Evolutionary conservation across 345 rosid species (phyloP).

Genomic region (Acer campestre): DNA sequence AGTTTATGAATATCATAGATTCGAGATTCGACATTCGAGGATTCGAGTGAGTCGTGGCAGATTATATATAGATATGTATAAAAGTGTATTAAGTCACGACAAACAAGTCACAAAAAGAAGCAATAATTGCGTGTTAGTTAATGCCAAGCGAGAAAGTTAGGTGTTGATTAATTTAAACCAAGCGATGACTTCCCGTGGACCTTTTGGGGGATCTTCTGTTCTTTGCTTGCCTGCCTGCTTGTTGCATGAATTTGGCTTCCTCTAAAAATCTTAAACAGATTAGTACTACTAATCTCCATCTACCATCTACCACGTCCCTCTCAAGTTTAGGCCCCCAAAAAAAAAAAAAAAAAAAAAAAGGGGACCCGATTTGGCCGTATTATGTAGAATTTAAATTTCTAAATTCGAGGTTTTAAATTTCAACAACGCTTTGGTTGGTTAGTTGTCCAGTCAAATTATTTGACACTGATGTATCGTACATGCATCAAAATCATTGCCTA

Average conservation of each 20-base stretch:
- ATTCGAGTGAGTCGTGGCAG: too few relatives aligned
- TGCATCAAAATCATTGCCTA: slow-evolving; percentile 29
- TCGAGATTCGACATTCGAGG: too few relatives aligned
- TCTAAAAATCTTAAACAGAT: neutral
- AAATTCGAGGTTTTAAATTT: neutral
- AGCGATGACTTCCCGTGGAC: neutral
- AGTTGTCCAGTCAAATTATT: neutral
- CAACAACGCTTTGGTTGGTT: neutral
- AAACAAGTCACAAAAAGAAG: too few relatives aligned
- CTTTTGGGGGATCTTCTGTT: neutral
- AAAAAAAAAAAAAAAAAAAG: neutral
- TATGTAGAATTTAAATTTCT: neutral
- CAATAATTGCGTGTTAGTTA: too few relatives aligned
- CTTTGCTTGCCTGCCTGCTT: neutral
- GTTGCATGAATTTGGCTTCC: neutral
- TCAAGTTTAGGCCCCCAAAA: neutral
- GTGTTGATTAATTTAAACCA: neutral
- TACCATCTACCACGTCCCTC: neutral
- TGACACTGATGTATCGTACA: neutral
- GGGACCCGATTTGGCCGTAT: neutral
- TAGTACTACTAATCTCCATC: neutral
- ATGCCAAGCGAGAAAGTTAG: too few relatives aligned
- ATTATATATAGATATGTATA: too few relatives aligned
- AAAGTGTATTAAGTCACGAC: too few relatives aligned
- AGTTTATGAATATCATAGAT: too few relatives aligned